Base-by-base conservation (phyloP, 2,329 filamentous ascomycete genomes). In the Bertia moriformis region DNA sequence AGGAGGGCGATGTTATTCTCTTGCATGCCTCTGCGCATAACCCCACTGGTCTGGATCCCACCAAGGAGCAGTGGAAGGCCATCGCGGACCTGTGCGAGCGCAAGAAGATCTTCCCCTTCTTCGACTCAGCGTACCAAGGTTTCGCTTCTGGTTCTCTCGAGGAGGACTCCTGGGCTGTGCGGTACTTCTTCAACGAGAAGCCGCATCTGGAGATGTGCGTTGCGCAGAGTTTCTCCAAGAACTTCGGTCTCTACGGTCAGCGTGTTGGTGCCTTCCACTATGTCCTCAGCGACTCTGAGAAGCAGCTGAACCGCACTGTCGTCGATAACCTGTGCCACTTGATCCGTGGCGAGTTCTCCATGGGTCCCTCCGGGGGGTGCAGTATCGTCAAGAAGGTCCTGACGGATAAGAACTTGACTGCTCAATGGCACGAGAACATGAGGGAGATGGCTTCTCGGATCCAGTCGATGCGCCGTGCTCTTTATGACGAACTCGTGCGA, bases 181-280 rank as follows among this genome's bases (percentile, higher is more conserved):
- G 42, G 13, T 40, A 49, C 35, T 49, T 50, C 29, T 32, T 46
- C 32, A 35, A 10, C 7, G 38, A 42, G 4, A 40, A 43, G 36
- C 42, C 46, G 18, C 44, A 44, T 4, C 42, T 56, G 49, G 66
- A 71, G 49, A 57, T 69, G 19, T 63, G 65, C 43, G 55, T 72
- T 14, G 65, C 64, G 18, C 64, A 71, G 48, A 71, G 67, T 10
- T 72, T 71, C 49, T 66, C 68, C 3, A 72, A 72, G 57, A 69
- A 67, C 50, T 68, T 69, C 40, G 47, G 48, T 18, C 42, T 50
- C 7, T 50, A 50, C 33, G 48, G 44, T 39, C 41, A 42, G 39
- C 18, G 36, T 17, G 39, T 42, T 14, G 39, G 39, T 10, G 32
- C 15, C 13, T 14, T 42, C 17, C 35, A 33, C 30, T 33, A 35